Conservation (phyloP, 345 rosid species). For the Citrus australasica region DNA sequence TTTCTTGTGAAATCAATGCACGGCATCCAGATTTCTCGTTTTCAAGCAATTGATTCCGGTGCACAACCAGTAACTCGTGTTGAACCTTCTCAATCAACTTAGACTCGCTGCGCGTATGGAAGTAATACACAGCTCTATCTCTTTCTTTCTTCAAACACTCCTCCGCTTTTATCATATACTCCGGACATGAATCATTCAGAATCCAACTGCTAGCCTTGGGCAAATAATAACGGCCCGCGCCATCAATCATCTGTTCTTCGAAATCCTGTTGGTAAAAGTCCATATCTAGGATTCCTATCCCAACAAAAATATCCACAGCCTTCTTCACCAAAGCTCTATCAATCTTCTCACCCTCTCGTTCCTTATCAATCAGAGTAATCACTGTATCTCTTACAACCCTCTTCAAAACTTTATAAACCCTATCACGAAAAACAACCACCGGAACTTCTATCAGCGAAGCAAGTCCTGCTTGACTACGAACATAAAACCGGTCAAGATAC, state of each 20-base stretch:
- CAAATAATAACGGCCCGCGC: slow-evolving; percentile 35
- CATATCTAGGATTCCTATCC: slow-evolving; percentile 29
- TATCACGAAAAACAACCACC: slow-evolving; percentile 33
- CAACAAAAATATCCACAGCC: slow-evolving; percentile 35
- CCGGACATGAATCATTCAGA: slow-evolving; percentile 35
- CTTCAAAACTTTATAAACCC: slow-evolving; percentile 32
- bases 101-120: slow-evolving; percentile 53
- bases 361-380: slow-evolving; percentile 37
- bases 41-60: not conserved
- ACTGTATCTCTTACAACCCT: slow-evolving; percentile 33
- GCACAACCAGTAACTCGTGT: not conserved
- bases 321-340: slow-evolving; percentile 42
- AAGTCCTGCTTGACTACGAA: slow-evolving; percentile 25
- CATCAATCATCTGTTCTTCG: slow-evolving; percentile 36
- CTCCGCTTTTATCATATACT: slow-evolving; percentile 56
- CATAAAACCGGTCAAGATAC: slow-evolving; percentile 47
- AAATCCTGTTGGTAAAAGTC: slow-evolving; percentile 30
- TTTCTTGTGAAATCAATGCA: not conserved
- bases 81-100: not conserved
- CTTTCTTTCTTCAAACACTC: slow-evolving; percentile 81
- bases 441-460: slow-evolving; percentile 47
- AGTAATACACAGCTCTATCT: slow-evolving; percentile 72
- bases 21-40: not conserved
- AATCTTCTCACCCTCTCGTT: slow-evolving; percentile 46
- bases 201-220: slow-evolving; percentile 48